Conservation (phyloP, 805 yeast genomes). For the Pichia pseudocactophila region DNA sequence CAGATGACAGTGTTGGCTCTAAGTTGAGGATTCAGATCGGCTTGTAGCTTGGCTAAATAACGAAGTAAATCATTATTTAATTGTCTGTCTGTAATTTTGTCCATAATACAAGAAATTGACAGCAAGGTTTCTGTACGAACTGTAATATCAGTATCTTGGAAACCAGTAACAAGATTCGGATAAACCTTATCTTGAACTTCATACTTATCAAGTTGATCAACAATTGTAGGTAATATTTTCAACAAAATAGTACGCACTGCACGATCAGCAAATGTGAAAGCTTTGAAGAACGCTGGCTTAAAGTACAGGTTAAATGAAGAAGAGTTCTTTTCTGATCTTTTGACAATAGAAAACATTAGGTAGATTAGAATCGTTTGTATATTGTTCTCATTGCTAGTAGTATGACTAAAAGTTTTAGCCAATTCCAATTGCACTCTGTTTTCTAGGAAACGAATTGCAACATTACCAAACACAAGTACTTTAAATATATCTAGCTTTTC, state of each 20-base stretch:
- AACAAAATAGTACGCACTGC: constrained; percentile 67
- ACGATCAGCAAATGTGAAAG: constrained; percentile 64
- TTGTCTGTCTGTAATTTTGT: constrained; percentile 66
- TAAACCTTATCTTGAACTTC: constrained; percentile 67
- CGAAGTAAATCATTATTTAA: constrained; percentile 79
- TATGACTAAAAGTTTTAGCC: constrained; percentile 32
- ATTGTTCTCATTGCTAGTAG: constrained; percentile 16
- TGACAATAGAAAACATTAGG: constrained; percentile 30
- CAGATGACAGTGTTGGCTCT: constrained; percentile 69
- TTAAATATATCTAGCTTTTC: constrained; percentile 45
- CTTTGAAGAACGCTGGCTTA: constrained; percentile 55
- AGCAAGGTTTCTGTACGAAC: constrained; percentile 75
- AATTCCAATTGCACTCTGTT: constrained; percentile 66
- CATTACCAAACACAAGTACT: constrained; percentile 29
- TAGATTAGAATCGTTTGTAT: constrained; percentile 29
- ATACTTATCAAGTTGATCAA: constrained; percentile 40
- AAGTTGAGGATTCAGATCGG: constrained; percentile 66
- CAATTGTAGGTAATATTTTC: constrained; percentile 48
- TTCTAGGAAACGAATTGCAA: constrained; percentile 42
- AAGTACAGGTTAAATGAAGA: constrained; percentile 30
- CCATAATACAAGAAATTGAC: constrained; percentile 46
- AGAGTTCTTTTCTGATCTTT: constrained; percentile 21
- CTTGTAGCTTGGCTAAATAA: constrained; percentile 72
- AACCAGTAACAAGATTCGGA: constrained; percentile 64
- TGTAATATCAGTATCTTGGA: constrained; percentile 74